Evolutionary conservation across 495 filamentous ascomycete genomes (phyloP).

Genomic region (Astrocystis sublimbata): DNA sequence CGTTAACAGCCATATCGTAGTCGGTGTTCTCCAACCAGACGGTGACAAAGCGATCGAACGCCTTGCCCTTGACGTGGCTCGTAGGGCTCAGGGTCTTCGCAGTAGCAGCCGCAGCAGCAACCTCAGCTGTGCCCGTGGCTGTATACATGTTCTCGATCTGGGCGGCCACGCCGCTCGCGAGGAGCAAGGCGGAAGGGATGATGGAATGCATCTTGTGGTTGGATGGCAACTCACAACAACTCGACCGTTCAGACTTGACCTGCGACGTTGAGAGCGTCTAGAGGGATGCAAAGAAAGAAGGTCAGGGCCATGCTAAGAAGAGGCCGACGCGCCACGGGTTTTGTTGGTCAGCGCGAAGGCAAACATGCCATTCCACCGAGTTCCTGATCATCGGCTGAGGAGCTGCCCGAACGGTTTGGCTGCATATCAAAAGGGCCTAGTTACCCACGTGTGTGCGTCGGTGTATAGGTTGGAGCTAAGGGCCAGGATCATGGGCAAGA

Average conservation of each 20-base stretch:
- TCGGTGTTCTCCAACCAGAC: slow-evolving; percentile 79
- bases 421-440: neutral
- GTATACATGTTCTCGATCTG: slow-evolving; percentile 31
- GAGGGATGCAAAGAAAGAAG: neutral
- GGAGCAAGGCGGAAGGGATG: slow-evolving; percentile 18
- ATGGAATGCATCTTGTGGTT: slow-evolving; percentile 23
- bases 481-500: too few species aligned
- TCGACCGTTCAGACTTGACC: slow-evolving; percentile 1
- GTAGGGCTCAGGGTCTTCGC: slow-evolving; percentile 51
- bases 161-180: slow-evolving; percentile 23
- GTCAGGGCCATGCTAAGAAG: neutral
- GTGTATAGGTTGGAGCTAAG: too few species aligned
- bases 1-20: slow-evolving; percentile 42
- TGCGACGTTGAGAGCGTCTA: slow-evolving; percentile 5
- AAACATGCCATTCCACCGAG: slow-evolving; percentile 2
- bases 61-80: slow-evolving; percentile 61
- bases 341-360: neutral
- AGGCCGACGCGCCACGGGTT: neutral
- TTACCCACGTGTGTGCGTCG: neutral
- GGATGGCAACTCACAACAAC: neutral
- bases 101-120: slow-evolving; percentile 37
- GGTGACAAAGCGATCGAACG: slow-evolving; percentile 65
- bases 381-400: neutral
- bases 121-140: slow-evolving; percentile 30
- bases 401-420: slow-evolving; percentile 2